A percentile compares a stretch with the other conserved stretches of the same genome.
These are phyloP conservation scores for Diaporthe eres DNA, from an alignment of 2,329 filamentous ascomycete species.

Conservation along the genomic window DNA sequence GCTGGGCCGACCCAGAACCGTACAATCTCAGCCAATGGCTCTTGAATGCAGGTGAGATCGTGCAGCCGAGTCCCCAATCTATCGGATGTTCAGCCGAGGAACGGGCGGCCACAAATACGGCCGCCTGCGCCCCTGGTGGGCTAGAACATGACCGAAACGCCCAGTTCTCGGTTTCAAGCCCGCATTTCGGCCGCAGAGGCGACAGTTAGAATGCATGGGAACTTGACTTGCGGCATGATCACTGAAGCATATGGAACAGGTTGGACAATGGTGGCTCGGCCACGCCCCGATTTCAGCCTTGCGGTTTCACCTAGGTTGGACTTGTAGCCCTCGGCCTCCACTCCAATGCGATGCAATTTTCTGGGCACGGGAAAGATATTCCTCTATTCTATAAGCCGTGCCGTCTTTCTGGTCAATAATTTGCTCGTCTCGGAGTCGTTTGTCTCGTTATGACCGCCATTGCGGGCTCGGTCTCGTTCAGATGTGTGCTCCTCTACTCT, in stretches of 20 bases:
- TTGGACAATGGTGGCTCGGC: not conserved
- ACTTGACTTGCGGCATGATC: not conserved
- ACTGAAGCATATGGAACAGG: not conserved
- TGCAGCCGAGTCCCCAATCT: not conserved
- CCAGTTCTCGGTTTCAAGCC: conserved; percentile 21
- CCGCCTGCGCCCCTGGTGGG: conserved; percentile 4
- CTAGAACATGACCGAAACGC: conserved; percentile 24
- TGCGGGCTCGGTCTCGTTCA: not conserved
- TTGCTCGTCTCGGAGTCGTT: not conserved
- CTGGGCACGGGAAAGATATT: not conserved
- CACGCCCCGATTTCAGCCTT: not conserved
- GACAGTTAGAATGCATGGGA: not conserved
- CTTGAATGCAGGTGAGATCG: not conserved
- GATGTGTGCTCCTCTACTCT: not conserved
- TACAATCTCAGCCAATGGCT: not conserved
- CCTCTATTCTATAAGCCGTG: not conserved
- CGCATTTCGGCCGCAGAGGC: conserved; percentile 13
- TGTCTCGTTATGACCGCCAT: not conserved
- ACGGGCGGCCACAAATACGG: conserved; percentile 1
- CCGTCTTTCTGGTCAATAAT: not conserved
- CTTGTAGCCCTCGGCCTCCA: not conserved
- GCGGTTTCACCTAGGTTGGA: not conserved
- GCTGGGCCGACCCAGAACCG: not conserved
- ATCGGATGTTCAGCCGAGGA: conserved; percentile 9
- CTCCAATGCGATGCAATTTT: not conserved